Percentiles rank a stretch among this genome's conserved stretches.
These are phyloP conservation scores for Eucommia ulmoides DNA, from an alignment of 257 asterid genomes.

Conservation along the genomic window DNA sequence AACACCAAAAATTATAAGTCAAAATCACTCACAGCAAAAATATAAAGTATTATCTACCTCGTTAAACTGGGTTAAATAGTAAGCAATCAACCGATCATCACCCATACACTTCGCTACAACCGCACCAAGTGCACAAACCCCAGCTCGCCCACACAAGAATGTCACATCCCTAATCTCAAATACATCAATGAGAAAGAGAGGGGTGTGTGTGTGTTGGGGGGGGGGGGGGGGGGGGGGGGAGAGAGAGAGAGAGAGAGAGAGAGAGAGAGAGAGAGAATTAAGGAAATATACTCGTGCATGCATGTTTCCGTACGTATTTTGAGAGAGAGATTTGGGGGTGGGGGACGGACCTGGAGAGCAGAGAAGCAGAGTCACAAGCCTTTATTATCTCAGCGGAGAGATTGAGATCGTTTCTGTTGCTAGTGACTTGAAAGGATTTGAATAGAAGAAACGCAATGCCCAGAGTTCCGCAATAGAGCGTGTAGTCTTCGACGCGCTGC, in stretches of 20 bases:
- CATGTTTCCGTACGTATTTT: not conserved
- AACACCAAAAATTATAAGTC: not conserved
- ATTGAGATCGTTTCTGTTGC: conserved; percentile 39
- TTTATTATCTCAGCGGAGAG: conserved; percentile 47
- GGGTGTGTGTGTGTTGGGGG: too few relatives aligned
- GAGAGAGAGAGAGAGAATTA: too few relatives aligned
- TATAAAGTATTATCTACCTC: conserved; percentile 22
- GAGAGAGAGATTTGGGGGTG: not conserved
- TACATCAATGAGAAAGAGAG: too few relatives aligned
- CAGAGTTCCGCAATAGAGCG: conserved; percentile 44
- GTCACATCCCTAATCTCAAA: conserved; percentile 42
- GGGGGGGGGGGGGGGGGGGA: too few relatives aligned
- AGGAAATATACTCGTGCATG: not conserved
- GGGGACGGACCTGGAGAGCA: conserved; percentile 44
- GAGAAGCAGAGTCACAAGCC: conserved; percentile 54
- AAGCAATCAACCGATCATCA: conserved; percentile 19
- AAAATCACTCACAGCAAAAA: conserved; percentile 3
- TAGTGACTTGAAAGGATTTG: conserved; percentile 43
- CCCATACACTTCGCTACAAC: conserved; percentile 46
- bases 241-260: too few relatives aligned
- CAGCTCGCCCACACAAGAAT: conserved; percentile 61
- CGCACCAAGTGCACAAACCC: conserved; percentile 70
- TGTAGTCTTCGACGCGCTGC: conserved; percentile 37
- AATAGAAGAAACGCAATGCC: conserved; percentile 65
- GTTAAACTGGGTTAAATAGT: conserved; percentile 40